Evolutionary conservation across 2,329 filamentous ascomycete species (phyloP).

Genomic region (Fusarium armeniacum): DNA sequence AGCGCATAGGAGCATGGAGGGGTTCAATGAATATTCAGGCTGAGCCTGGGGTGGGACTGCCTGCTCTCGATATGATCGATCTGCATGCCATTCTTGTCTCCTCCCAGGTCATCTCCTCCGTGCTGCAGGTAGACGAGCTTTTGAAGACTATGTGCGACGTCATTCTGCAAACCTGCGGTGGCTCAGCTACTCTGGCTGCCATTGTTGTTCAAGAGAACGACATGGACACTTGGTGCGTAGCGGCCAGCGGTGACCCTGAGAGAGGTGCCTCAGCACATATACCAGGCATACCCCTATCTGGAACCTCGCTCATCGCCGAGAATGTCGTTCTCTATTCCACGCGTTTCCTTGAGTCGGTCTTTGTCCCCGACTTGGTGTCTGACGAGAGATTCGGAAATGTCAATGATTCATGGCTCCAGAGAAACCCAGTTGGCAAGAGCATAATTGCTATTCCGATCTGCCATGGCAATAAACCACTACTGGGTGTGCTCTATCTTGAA

Average conservation of each 20-base stretch:
- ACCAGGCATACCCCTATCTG: constrained; percentile 73
- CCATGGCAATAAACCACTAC: constrained; percentile 77
- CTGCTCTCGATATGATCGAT: constrained; percentile 86
- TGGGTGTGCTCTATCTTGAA: constrained; percentile 83
- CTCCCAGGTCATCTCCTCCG: constrained; percentile 84
- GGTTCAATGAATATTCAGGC: constrained; percentile 69
- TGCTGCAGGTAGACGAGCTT: constrained; percentile 80
- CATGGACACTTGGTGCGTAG: constrained; percentile 76
- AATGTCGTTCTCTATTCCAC: constrained; percentile 84
- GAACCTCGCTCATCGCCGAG: constrained; percentile 78
- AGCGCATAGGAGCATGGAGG: constrained; percentile 74
- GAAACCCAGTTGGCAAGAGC: constrained; percentile 77
- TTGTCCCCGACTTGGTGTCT: constrained; percentile 78
- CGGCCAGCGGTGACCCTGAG: constrained; percentile 80
- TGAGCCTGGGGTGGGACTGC: constrained; percentile 73
- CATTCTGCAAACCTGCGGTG: constrained; percentile 81
- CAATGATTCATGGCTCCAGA: constrained; percentile 74
- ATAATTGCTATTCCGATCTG: constrained; percentile 85
- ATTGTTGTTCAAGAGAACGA: constrained; percentile 80
- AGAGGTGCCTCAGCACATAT: constrained; percentile 75
- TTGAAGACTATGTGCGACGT: constrained; percentile 86
- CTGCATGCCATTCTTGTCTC: constrained; percentile 82
- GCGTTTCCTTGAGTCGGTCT: constrained; percentile 81
- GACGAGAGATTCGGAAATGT: constrained; percentile 86
- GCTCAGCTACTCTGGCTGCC: constrained; percentile 77